Percentiles rank a stretch among this genome's conserved stretches.
These are phyloP conservation scores for Lasiodiplodia theobromae DNA, from an alignment of 2,329 filamentous ascomycete genomes.

Conservation along the genomic window DNA sequence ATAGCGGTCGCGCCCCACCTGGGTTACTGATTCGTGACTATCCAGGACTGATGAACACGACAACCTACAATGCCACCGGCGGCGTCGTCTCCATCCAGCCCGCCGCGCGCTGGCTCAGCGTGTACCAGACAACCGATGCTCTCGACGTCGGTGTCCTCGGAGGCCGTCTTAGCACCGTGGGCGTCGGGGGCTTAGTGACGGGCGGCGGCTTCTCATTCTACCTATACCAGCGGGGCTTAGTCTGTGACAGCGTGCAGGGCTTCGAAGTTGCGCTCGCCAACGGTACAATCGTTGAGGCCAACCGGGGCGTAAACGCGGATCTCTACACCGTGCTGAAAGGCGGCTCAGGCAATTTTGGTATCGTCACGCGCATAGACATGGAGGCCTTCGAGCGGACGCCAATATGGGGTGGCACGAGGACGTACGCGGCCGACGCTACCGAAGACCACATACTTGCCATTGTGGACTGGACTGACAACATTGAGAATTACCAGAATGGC, in stretches of 20 bases:
- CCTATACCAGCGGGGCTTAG: constrained; percentile 36
- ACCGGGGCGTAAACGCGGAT: constrained; percentile 41
- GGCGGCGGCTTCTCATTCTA: constrained; percentile 42
- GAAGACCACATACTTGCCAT: neutral
- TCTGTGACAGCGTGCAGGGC: constrained; percentile 37
- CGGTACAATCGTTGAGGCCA: constrained; percentile 48
- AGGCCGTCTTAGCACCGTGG: constrained; percentile 39
- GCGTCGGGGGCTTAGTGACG: constrained; percentile 39
- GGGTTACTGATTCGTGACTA: neutral
- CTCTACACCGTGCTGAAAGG: constrained; percentile 52
- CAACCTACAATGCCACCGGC: neutral
- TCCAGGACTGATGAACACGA: neutral
- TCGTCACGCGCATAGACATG: constrained; percentile 52
- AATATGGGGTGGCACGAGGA: constrained; percentile 1
- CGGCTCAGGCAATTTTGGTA: constrained; percentile 52
- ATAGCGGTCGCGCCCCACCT: neutral
- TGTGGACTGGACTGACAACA: constrained; percentile 33
- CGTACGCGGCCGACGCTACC: neutral
- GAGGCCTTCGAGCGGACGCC: constrained; percentile 37
- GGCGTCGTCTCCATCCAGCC: neutral
- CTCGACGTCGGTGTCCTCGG: constrained; percentile 30
- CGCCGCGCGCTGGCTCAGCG: constrained; percentile 2
- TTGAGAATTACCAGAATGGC: constrained; percentile 35
- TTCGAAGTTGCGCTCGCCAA: constrained; percentile 48
- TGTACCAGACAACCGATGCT: constrained; percentile 1